Conservation (phyloP, 176 grass and related monocot species). For the Pontederia crassipes region DNA sequence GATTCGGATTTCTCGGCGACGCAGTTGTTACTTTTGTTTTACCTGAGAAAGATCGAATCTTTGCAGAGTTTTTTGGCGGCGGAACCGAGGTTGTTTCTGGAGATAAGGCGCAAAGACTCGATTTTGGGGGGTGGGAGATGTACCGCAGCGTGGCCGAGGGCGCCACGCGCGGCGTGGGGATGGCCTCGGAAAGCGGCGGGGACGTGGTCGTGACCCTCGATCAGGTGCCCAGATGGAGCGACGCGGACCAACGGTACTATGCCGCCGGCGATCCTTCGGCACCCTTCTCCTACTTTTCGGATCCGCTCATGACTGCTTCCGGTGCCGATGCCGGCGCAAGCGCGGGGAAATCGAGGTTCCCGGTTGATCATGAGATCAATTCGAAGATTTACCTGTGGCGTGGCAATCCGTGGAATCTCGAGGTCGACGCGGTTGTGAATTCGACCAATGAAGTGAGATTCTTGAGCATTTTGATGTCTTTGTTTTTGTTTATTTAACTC, state of each 20-base stretch:
- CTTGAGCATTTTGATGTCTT: too few species aligned
- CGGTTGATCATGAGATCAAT: conserved; percentile 75
- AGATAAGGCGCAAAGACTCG: neutral
- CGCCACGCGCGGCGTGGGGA: conserved; percentile 22
- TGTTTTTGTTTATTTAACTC: too few species aligned
- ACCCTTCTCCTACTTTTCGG: conserved; percentile 37
- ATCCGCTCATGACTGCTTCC: conserved; percentile 32
- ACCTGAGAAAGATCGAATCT: too few species aligned
- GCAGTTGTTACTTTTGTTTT: too few species aligned
- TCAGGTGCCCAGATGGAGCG: conserved; percentile 90
- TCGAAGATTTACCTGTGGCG: conserved; percentile 86
- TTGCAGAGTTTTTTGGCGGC: too few species aligned
- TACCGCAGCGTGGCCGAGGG: conserved; percentile 13
- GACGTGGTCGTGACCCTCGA: conserved; percentile 67
- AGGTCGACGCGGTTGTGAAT: conserved; percentile 97
- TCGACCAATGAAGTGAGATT: conserved; percentile 78
- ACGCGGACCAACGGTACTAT: conserved; percentile 54
- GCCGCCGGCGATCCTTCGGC: conserved; percentile 32
- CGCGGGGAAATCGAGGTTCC: conserved; percentile 42
- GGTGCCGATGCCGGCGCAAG: conserved; percentile 23
- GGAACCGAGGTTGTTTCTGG: too few species aligned
- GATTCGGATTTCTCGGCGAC: too few species aligned
- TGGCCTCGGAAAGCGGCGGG: conserved; percentile 30
- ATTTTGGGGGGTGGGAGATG: conserved; percentile 17
- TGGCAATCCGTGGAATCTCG: conserved; percentile 80